A percentile compares a stretch with the other conserved stretches of the same genome.
These are phyloP conservation scores for Blumeria graminis DNA, from an alignment of 2,329 filamentous ascomycete genomes.

Conservation along the genomic window DNA sequence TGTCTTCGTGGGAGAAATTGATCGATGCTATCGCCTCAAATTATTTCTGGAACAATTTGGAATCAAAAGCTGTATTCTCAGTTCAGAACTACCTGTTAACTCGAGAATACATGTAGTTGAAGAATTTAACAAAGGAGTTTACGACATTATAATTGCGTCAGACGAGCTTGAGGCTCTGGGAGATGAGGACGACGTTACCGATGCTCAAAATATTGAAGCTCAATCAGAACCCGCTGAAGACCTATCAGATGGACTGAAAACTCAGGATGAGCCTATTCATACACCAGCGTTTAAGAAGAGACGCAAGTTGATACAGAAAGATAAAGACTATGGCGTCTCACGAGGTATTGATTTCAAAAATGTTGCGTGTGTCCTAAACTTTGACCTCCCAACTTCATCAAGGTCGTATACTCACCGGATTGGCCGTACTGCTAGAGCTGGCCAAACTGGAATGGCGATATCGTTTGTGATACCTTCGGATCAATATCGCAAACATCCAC, in stretches of 20 bases:
- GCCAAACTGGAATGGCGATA: conserved; percentile 81
- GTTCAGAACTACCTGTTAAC: conserved; percentile 84
- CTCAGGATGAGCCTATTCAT: conserved; percentile 9
- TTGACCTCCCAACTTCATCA: conserved; percentile 69
- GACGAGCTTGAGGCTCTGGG: conserved; percentile 75
- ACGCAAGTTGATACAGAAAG: conserved; percentile 36
- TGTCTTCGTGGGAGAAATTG: conserved; percentile 65
- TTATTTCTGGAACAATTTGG: conserved; percentile 94
- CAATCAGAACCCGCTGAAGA: conserved; percentile 10
- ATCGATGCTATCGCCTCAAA: conserved; percentile 76
- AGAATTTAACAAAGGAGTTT: conserved; percentile 89
- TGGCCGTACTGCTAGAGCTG: conserved; percentile 74
- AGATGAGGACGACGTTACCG: conserved; percentile 21
- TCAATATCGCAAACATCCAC: conserved; percentile 69
- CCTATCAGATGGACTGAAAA: conserved; percentile 7
- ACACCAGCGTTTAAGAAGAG: conserved; percentile 30
- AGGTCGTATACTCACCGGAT: conserved; percentile 96
- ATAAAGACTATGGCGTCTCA: conserved; percentile 86
- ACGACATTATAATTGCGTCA: conserved; percentile 93
- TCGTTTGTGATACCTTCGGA: conserved; percentile 76
- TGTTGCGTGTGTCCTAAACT: conserved; percentile 85
- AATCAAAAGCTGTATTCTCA: conserved; percentile 77
- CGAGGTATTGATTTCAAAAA: conserved; percentile 94
- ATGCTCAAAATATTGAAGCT: conserved; percentile 14
- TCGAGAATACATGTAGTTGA: conserved; percentile 84